Evolutionary conservation across 208 protist species (phyloP), one percentile per base, ranked within the genome.

Genomic region (Leptomonas seymouri): DNA sequence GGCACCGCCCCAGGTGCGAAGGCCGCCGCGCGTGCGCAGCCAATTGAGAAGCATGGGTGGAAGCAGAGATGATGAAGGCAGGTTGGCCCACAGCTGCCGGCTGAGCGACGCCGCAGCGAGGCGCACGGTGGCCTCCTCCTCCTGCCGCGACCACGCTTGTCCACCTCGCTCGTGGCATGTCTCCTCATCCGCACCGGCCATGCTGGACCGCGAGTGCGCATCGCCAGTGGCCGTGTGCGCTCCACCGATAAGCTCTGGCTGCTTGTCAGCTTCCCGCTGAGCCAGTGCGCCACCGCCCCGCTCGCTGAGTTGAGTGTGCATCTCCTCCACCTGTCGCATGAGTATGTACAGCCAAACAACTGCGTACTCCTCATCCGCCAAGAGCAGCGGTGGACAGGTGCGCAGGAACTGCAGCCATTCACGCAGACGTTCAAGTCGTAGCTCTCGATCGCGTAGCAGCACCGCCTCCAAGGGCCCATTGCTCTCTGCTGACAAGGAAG

Each of bases 11-110:
- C 70, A 75, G 18, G 23, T 59, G 16, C 27, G 53, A 53, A 36
- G 16, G 34, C 70, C 70, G 20, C 70, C 70, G 20, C 70, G 51
- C 8, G 62, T 58, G 7, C 68, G 61, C 53, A 75, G 31, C 62
- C 70, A 75, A 25, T 75, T 75, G 34, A 75, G 48, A 34, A 75
- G 61, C 70, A 75, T 75, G 5, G 70, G 70, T 16, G 70, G 70
- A 27, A 75, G 15, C 23, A 69, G 27, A 2, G 70, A 75, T 8
- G 60, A 58, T 0, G 55, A 15, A 2, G 61, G 61, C 31, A 75
- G 70, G 14, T 16, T 11, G 11, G 70, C 28, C 60, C 70, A 75
- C 34, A 69, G 55, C 39, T 50, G 50, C n/a, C 30, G 9, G 55
- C 62, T 75, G 11, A 75, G 70, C 4, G 46, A 45, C 25, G 39